Evolutionary conservation across 108 stramenopile genomes (phyloP), one percentile per base, ranked within the genome.

Genomic region (Skeletonema marinoi): DNA sequence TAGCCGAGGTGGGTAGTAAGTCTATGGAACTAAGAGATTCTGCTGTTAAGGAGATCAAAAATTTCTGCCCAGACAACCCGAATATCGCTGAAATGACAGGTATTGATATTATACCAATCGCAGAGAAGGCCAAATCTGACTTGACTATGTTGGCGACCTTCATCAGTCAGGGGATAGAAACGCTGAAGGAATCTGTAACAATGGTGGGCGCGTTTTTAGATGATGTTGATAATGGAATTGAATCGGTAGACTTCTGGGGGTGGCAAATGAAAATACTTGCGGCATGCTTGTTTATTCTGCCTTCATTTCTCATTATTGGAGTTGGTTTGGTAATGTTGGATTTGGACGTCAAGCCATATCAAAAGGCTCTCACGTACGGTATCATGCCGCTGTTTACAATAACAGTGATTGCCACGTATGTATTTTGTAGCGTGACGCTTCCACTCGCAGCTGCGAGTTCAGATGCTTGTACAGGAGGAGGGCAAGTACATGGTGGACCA

Each of bases 261-360:
- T 80, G 79, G 79, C 73, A 74, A 63, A 74, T 70, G 32, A 80
- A 74, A 30, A 12, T 80, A 13, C 58, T 80, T 19, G 30, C 58
- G 17, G 70, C 79, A 44, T 66, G 73, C 25, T 44, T 80, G n/a
- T 74, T 80, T 25, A 74, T 70, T 32, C 44, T 80, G 0, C 79
- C 79, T 9, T 60, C 79, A 5, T 74, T 80, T 63, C 48, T 80
- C 0, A 65, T 73, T 32, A 68, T 80, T 68, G 79, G 79, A 11
- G 79, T 80, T 59, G 79, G 73, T 16, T 62, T 80, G 66, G 73
- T 80, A 21, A 80, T 80, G 73, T 32, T 80, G 65, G 79, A 65
- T 70, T 19, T 80, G 31, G 73, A 80, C 59, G 39, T 80, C 60
- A 68, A 70, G 54, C 60, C 60, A 13, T 80, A 74, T 39, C 79